Evolutionary conservation across 257 asterid species (phyloP), one percentile per base, ranked within the genome.

Genomic region (Solanum lignicaule): DNA sequence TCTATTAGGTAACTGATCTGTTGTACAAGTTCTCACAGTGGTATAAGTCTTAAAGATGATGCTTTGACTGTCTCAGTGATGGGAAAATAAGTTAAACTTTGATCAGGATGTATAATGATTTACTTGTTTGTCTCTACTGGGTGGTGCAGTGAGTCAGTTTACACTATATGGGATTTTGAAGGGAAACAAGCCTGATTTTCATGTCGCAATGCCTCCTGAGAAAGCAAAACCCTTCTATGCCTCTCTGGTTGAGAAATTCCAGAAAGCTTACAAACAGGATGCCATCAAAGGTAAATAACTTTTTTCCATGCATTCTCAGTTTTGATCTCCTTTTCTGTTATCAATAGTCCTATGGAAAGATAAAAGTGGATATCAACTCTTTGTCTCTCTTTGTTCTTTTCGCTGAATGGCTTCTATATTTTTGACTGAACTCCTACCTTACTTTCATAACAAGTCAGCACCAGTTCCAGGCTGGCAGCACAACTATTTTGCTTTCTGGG

Each of bases 181-280:
- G 92, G 99, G 99, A 48, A 95, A 96, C 93, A 96, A 94, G 87
- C 99, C 99, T 0, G 98, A 97, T 93, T 97, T 95, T 90, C 99
- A 97, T 39, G 95, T 94, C 86, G 98, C 99, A 55, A 97, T 97
- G 99, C 98, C 98, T 83, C 98, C 99, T 5, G 94, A 90, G 38
- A 92, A 91, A 79, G 98, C 98, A 41, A 95, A 90, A 90, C 88
- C 92, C 25, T 94, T 94, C 89, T 97, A 97, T 83, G 93, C 94
- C 52, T 93, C 96, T 41, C 88, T 97, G 87, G 98, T 97, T 38
- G 98, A 97, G 87, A 94, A 89, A 55, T 91, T 95, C 74, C 96
- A 92, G 91, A 94, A 92, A 91, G 95, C 98, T 87, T 94, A 95
- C 92, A 89, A 87, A 88, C 86, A 71, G 39, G 98, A 93, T 88